phyloP scores from a whole-genome alignment of 2,329 filamentous ascomycete species.

The Akanthomyces dipterigenus region DNA sequence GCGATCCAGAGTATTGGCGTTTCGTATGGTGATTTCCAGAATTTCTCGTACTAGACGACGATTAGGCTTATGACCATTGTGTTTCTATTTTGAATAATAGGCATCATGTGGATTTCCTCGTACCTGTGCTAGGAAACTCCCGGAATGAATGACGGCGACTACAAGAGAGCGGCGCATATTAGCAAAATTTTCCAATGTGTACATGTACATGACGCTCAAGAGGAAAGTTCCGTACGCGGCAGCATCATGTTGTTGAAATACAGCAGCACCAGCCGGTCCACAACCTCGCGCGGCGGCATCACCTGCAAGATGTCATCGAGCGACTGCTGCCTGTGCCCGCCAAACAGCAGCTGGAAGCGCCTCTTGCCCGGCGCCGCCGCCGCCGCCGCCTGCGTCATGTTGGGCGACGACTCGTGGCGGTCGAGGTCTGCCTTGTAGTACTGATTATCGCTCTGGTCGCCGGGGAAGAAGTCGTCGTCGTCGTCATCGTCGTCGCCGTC shows the following conservation, averaged over 20 bases:
- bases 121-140: slow-evolving; percentile 1
- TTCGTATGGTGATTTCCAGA: slow-evolving; percentile 33
- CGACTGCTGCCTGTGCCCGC: background rate
- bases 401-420: background rate
- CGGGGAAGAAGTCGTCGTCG: slow-evolving; percentile 4
- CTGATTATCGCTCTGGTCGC: slow-evolving; percentile 3
- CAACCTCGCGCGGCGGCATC: background rate
- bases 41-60: slow-evolving; percentile 31
- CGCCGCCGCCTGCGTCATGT: background rate
- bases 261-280: background rate
- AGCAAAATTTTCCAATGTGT: background rate
- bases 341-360: slow-evolving; percentile 8
- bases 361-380: background rate
- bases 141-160: slow-evolving; percentile 4
- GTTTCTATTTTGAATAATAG: background rate
- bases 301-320: background rate
- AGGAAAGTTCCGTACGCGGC: background rate
- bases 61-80: background rate
- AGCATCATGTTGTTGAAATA: slow-evolving; percentile 9
- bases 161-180: background rate
- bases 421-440: background rate
- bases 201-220: background rate
- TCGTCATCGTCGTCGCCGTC: background rate
- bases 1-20: slow-evolving; percentile 39
- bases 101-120: slow-evolving; percentile 14